Evolutionary conservation across 345 rosid genomes (phyloP).

Genomic region (Brassica napus): Da-Ae NC_063442.1:11530501-11531000

Average conservation of each 20-base stretch:
- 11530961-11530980: background rate
- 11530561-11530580: background rate
- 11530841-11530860: background rate
- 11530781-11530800: background rate
- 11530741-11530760: background rate
- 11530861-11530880: background rate
- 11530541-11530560: background rate
- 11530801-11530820: background rate
- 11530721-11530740: background rate
- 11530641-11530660: background rate
- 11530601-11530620: background rate
- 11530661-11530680: background rate
- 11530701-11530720: too few relatives aligned
- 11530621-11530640: background rate
- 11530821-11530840: background rate
- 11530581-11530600: background rate
- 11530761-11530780: background rate
- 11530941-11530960: background rate
- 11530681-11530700: background rate
- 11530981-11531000: background rate
- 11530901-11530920: too few relatives aligned
- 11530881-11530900: background rate
- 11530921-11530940: too few relatives aligned
- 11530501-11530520: background rate
- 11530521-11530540: background rate